Evolutionary conservation across 2,329 filamentous ascomycete genomes (phyloP).

Genomic region (Hypoxylon sp.): DNA sequence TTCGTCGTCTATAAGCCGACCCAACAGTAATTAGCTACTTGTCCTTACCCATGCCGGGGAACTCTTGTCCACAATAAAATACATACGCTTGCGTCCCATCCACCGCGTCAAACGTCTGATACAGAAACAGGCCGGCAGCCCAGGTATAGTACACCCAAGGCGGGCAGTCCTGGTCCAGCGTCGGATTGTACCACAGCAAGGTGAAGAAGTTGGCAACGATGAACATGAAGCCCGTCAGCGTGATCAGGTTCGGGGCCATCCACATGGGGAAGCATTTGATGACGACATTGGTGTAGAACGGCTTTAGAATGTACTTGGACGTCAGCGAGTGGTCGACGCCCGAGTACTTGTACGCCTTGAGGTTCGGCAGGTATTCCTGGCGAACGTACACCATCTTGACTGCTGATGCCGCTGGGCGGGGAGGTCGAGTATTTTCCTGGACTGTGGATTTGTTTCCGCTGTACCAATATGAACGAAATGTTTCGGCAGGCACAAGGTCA

Average conservation of each 20-base stretch:
- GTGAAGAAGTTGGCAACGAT: conserved; percentile 91
- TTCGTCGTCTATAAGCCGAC: conserved; percentile 74
- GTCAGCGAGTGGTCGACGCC: conserved; percentile 89
- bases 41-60: neutral
- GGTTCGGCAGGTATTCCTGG: conserved; percentile 86
- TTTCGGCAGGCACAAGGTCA: neutral
- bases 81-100: conserved; percentile 92
- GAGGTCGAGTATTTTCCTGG: neutral
- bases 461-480: neutral
- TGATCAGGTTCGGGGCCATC: conserved; percentile 93
- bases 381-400: conserved; percentile 90
- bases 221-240: conserved; percentile 89
- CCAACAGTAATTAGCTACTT: conserved; percentile 28
- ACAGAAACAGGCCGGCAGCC: conserved; percentile 90
- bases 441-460: neutral
- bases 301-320: conserved; percentile 94
- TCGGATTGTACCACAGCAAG: conserved; percentile 95
- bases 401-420: conserved; percentile 6
- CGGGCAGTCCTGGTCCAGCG: conserved; percentile 91
- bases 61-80: neutral
- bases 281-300: conserved; percentile 95
- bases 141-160: conserved; percentile 95
- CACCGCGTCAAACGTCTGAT: conserved; percentile 98
- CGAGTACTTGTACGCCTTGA: conserved; percentile 96
- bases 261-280: conserved; percentile 95